A percentile compares a stretch with the other conserved stretches of the same genome.
phyloP scores from a whole-genome alignment of 495 filamentous ascomycete species.

The Talaromyces proteolyticus region DNA sequence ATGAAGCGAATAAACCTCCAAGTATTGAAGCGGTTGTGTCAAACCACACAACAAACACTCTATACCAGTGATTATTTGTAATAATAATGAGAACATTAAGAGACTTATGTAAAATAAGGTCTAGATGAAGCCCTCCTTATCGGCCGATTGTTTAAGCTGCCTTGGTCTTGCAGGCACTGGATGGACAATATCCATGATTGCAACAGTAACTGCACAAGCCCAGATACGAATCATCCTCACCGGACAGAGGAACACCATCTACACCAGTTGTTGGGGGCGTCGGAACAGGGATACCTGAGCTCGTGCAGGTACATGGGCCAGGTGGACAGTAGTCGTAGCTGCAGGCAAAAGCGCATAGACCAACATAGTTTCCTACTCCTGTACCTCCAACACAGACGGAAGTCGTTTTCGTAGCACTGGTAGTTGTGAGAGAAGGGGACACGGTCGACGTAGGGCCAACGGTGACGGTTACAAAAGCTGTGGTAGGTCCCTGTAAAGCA shows the following conservation, averaged over 20 bases:
- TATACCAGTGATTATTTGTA: too few relatives aligned
- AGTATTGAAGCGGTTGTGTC: too few relatives aligned
- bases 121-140: too few relatives aligned
- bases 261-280: constrained; percentile 16
- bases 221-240: constrained; percentile 27
- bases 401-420: constrained; percentile 8
- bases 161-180: constrained; percentile 23
- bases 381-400: constrained; percentile 28
- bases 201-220: constrained; percentile 39
- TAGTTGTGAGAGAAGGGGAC: constrained; percentile 7
- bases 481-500: too few relatives aligned
- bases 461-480: constrained; percentile 9
- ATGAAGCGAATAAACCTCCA: too few relatives aligned
- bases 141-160: not conserved
- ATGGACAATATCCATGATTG: constrained; percentile 34
- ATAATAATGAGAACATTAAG: too few relatives aligned
- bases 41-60: too few relatives aligned
- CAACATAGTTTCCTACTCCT: constrained; percentile 32
- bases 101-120: too few relatives aligned
- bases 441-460: constrained; percentile 7
- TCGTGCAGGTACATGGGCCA: constrained; percentile 31
- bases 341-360: constrained; percentile 35
- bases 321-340: constrained; percentile 34
- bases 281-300: constrained; percentile 20
- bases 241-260: constrained; percentile 20